Base-by-base conservation (phyloP, 495 filamentous ascomycete species). In the Tetracladium marchalianum region DNA sequence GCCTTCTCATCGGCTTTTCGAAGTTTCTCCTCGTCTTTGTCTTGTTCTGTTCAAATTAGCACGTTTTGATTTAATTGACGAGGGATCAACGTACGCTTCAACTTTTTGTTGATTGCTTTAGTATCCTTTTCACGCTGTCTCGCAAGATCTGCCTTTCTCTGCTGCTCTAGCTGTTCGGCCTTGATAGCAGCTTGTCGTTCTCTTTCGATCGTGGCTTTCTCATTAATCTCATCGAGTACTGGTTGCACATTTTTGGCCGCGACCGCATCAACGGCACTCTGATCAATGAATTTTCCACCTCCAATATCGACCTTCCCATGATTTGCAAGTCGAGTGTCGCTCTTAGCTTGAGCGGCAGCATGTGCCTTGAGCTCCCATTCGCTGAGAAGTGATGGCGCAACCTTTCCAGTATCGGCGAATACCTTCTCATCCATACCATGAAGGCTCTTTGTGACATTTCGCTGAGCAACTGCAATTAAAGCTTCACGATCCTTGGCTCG, bases 161-260 rank as follows among this genome's bases (percentile, higher is more conserved):
- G 69, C 35, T 63, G 62, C 31, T 61, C 66, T 42, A 74, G 69
- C 57, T 71, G 63, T n/a, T 75, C 72, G 32, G 55, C 10, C 50
- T 62, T 66, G 15, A 65, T 38, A 41, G 76, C 76, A 5, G 73
- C 75, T 39, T 77, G 71, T 16, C 81, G 70, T 49, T 78, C 69
- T 41, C 71, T 69, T 54, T 85, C 79, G 39, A 67, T 66, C 56
- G 90, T 85, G 0, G 83, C 82, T 31, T 76, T 80, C 15, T 82
- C 80, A 40, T 80, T 78, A 33, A 98, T 93, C 53, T 95, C 87
- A 56, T 96, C 85, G n/a, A 98, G 61, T 0, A 92, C 77, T 13
- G 92, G 92, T 61, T 87, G 85, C n/a, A 98, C 72, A 55, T 82
- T 80, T 31, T 73, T 72, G 9, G 77, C 76, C 0, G 92, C 92